Conservation (phyloP, 352 stramenopile genomes). For the Phytopythium chamaehyphon region DNA sequence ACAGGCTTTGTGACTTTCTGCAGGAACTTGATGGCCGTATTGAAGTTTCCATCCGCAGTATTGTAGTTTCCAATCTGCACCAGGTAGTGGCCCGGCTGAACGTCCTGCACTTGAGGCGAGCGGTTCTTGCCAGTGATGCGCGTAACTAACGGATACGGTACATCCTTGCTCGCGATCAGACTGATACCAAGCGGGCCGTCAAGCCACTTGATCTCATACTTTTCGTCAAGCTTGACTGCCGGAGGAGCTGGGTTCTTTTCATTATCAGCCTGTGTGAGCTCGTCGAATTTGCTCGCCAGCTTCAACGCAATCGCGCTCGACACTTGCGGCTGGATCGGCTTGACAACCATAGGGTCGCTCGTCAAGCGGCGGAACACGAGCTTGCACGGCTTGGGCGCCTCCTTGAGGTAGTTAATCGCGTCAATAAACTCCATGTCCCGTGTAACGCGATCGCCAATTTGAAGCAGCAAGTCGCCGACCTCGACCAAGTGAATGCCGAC, state of each 20-base stretch:
- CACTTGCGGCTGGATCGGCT: conserved; percentile 65
- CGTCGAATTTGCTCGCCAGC: conserved; percentile 71
- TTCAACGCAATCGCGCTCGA: conserved; percentile 69
- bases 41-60: conserved; percentile 83
- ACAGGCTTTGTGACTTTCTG: conserved; percentile 86
- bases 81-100: conserved; percentile 83
- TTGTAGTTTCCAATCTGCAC: conserved; percentile 85
- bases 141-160: conserved; percentile 82
- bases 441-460: conserved; percentile 65
- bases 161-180: conserved; percentile 85
- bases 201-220: conserved; percentile 87
- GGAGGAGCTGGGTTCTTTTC: conserved; percentile 64
- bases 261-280: conserved; percentile 61
- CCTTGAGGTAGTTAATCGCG: conserved; percentile 79
- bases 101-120: conserved; percentile 82
- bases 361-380: conserved; percentile 69
- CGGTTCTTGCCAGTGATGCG: conserved; percentile 87
- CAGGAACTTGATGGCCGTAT: conserved; percentile 87
- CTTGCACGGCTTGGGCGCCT: conserved; percentile 69
- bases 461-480: conserved; percentile 72
- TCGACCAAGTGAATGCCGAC: conserved; percentile 84
- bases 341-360: conserved; percentile 75
- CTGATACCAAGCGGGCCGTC: conserved; percentile 83
- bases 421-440: conserved; percentile 84
- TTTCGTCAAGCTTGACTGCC: conserved; percentile 73